Evolutionary conservation across 192 early-diverging fungal genomes (phyloP).

Genomic region (Coemansia sp.): DNA sequence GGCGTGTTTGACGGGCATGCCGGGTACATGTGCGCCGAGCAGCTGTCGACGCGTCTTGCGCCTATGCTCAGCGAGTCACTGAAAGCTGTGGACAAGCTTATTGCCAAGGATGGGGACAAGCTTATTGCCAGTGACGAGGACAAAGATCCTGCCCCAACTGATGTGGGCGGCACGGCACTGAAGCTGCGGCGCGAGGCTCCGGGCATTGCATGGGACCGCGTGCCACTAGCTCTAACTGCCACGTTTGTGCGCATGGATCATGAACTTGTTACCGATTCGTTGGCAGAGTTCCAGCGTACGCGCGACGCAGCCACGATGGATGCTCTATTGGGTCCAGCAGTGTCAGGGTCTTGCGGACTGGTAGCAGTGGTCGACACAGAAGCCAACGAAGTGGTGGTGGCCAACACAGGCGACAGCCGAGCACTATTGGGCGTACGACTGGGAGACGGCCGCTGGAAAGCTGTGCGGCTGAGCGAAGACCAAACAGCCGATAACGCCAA

Average conservation of each 20-base stretch:
- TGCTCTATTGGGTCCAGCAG: constrained; percentile 37
- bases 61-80: constrained; percentile 39
- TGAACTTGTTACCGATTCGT: constrained; percentile 18
- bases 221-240: constrained; percentile 25
- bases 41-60: constrained; percentile 32
- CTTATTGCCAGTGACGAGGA: neutral
- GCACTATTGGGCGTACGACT: constrained; percentile 44
- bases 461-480: constrained; percentile 60
- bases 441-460: constrained; percentile 52
- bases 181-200: constrained; percentile 23
- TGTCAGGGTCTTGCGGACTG: constrained; percentile 40
- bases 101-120: neutral
- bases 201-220: constrained; percentile 33
- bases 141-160: neutral
- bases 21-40: constrained; percentile 41
- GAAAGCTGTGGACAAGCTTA: constrained; percentile 6
- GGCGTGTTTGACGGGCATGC: constrained; percentile 41
- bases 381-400: constrained; percentile 35
- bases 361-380: constrained; percentile 36
- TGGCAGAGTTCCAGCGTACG: constrained; percentile 24
- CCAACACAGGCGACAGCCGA: constrained; percentile 41
- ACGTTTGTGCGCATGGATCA: constrained; percentile 34
- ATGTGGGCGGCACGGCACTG: constrained; percentile 14
- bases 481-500: constrained; percentile 55
- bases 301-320: constrained; percentile 20